These are phyloP conservation scores for Xylaria sp. DNA, from an alignment of 2,329 filamentous ascomycete species.

Conservation along the genomic window DNA sequence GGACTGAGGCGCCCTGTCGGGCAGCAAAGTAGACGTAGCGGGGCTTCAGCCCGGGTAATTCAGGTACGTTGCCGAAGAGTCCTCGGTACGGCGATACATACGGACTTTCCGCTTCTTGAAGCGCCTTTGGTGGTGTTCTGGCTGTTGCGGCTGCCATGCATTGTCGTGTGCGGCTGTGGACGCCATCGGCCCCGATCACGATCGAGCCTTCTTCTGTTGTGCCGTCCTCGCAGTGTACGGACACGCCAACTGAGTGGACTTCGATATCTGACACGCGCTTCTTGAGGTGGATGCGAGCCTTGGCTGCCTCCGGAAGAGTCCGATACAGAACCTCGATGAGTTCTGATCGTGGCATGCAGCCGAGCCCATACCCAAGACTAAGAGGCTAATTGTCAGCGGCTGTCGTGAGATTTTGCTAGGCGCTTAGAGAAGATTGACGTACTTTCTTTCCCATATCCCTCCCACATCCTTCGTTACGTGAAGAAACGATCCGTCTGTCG, in stretches of 20 bases:
- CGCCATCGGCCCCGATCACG: slow-evolving; percentile 2
- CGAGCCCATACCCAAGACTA: slow-evolving; percentile 33
- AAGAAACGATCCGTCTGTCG: slow-evolving; percentile 23
- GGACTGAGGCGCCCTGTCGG: slow-evolving; percentile 28
- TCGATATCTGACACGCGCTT: slow-evolving; percentile 38
- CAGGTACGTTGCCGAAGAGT: slow-evolving; percentile 23
- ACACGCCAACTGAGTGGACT: slow-evolving; percentile 32
- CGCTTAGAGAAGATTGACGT: slow-evolving; percentile 5
- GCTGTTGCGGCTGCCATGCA: slow-evolving; percentile 38
- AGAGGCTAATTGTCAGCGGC: too few relatives aligned
- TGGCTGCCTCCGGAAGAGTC: slow-evolving; percentile 27
- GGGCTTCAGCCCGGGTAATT: slow-evolving; percentile 7
- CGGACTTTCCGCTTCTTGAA: slow-evolving; percentile 22
- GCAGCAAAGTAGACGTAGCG: slow-evolving; percentile 21
- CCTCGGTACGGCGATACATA: slow-evolving; percentile 33
- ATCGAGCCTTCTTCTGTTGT: slow-evolving; percentile 41
- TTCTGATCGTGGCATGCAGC: slow-evolving; percentile 28
- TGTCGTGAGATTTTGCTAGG: too few relatives aligned
- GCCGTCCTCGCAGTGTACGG: slow-evolving; percentile 44
- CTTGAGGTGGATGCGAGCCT: slow-evolving; percentile 27
- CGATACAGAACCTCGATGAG: slow-evolving; percentile 32
- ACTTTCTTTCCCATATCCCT: slow-evolving; percentile 15
- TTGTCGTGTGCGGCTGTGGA: slow-evolving; percentile 31
- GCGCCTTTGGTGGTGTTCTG: slow-evolving; percentile 17
- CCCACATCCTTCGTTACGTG: neutral